Evolutionary conservation across 2,329 filamentous ascomycete species (phyloP).

Genomic region (Colletotrichum cordylinicola): DNA sequence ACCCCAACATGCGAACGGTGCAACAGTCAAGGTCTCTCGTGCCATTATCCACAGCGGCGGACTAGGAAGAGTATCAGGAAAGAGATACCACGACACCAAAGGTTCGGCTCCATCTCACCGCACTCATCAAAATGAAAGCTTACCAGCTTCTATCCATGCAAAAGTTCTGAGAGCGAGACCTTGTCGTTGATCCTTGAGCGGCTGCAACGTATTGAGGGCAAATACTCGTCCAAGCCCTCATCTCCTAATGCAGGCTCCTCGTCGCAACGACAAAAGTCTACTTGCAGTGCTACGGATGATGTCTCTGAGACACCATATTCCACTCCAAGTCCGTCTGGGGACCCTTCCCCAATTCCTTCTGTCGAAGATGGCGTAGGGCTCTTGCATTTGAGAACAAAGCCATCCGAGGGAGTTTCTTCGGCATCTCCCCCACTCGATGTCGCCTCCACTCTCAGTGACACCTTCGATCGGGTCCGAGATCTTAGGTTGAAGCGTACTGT

Average conservation of each 20-base stretch:
- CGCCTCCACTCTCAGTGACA: constrained; percentile 30
- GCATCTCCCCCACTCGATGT: constrained; percentile 25
- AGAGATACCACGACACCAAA: constrained; percentile 15
- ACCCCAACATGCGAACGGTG: constrained; percentile 33
- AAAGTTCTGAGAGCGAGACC: constrained; percentile 17
- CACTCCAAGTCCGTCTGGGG: not conserved
- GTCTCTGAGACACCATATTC: not conserved
- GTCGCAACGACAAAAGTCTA: not conserved
- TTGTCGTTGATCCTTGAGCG: constrained; percentile 33
- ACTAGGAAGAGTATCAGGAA: constrained; percentile 26
- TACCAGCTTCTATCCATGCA: not conserved
- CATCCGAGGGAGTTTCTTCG: not conserved
- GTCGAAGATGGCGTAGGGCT: not conserved
- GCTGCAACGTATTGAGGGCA: constrained; percentile 31
- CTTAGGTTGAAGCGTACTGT: constrained; percentile 26
- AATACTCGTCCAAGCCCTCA: constrained; percentile 2
- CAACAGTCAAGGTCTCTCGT: constrained; percentile 27
- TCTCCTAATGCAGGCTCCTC: not conserved
- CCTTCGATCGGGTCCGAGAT: constrained; percentile 32
- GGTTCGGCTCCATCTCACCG: constrained; percentile 11
- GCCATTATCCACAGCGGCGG: constrained; percentile 30
- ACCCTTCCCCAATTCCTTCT: not conserved
- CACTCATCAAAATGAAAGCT: not conserved
- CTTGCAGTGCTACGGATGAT: not conserved
- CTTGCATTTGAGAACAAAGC: not conserved